These are phyloP conservation scores for Pseudogymnoascus sp. DNA, from an alignment of 2,329 filamentous ascomycete species.

Conservation along the genomic window DNA sequence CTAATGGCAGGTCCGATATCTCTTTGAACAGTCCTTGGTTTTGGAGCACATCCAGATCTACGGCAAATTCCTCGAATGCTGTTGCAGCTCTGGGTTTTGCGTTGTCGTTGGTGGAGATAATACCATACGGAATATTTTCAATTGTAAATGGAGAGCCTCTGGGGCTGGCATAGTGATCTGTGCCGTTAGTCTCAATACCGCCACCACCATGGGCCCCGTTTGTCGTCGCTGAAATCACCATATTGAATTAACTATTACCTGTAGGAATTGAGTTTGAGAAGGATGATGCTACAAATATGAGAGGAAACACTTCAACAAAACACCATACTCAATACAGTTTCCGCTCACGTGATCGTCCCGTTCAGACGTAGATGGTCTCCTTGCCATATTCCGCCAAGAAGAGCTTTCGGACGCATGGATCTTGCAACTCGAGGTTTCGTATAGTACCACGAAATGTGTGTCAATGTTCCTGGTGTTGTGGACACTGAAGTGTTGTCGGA, in stretches of 20 bases:
- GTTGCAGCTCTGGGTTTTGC: constrained; percentile 54
- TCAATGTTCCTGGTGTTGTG: not conserved
- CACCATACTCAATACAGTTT: not conserved
- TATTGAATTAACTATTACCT: not conserved
- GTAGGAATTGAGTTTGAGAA: not conserved
- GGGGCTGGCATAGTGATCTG: not conserved
- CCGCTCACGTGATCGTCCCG: not conserved
- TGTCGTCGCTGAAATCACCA: not conserved
- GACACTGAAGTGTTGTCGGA: not conserved
- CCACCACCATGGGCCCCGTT: not conserved
- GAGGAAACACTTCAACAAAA: not conserved
- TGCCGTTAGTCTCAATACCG: not conserved
- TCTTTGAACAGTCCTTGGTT: not conserved
- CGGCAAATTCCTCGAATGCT: constrained; percentile 62
- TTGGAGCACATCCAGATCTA: constrained; percentile 53
- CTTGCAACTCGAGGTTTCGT: not conserved
- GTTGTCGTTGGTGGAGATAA: constrained; percentile 57
- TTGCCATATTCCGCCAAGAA: not conserved
- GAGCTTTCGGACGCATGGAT: not conserved
- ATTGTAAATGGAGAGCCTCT: constrained; percentile 50
- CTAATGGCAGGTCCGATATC: constrained; percentile 18
- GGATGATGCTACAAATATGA: not conserved
- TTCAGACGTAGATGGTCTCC: not conserved
- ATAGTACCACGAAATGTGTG: not conserved
- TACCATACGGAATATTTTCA: constrained; percentile 74